A percentile compares a stretch with the other conserved stretches of the same genome.
Conservation (phyloP, 257 asterid species). For the Nicotiana tomentosiformis region DNA sequence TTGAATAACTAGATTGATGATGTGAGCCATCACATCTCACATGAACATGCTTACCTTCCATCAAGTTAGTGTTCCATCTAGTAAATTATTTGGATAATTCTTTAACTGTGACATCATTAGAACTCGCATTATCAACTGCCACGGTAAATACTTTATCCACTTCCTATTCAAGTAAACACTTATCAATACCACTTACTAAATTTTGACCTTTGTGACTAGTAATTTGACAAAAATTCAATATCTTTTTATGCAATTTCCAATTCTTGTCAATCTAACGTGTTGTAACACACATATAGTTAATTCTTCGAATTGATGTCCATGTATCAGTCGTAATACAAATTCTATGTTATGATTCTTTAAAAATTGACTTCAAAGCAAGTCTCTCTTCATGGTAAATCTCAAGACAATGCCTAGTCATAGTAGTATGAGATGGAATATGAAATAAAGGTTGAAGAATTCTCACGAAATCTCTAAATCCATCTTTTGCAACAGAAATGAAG, state of each 20-base stretch:
- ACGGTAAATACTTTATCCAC: background rate
- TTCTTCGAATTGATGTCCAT: conserved; percentile 10
- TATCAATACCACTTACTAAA: background rate
- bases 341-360: background rate
- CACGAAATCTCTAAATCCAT: conserved; percentile 2
- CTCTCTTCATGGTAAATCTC: background rate
- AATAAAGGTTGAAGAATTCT: background rate
- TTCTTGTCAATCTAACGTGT: background rate
- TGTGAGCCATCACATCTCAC: background rate
- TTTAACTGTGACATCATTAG: background rate
- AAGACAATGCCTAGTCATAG: background rate
- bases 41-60: background rate
- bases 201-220: background rate
- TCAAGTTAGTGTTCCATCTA: background rate
- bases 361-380: background rate
- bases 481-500: background rate
- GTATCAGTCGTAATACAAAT: background rate
- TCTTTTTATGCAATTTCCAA: background rate
- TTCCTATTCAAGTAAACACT: conserved; percentile 1
- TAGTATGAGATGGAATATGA: background rate
- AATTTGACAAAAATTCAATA: background rate
- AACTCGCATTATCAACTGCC: conserved; percentile 3
- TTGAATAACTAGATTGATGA: conserved; percentile 6
- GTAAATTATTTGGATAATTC: background rate
- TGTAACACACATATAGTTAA: background rate